phyloP scores from a whole-genome alignment of 768 basidiomycete species.

The Mycena polygramma region DNA sequence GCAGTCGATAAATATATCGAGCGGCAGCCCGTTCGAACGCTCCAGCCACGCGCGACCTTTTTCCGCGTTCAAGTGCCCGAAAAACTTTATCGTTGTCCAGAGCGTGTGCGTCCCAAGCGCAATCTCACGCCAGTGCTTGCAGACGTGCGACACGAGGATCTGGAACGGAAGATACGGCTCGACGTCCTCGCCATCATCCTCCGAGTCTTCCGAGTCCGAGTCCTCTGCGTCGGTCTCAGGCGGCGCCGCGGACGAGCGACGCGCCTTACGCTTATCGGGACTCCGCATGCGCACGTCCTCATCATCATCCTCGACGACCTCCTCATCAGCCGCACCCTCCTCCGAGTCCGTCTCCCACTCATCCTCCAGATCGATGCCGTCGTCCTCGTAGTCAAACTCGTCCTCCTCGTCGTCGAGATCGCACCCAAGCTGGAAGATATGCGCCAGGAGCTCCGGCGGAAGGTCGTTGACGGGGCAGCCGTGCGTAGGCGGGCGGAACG shows the following conservation, averaged over 20 bases:
- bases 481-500: slow-evolving; percentile 59
- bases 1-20: slow-evolving; percentile 66
- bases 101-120: slow-evolving; percentile 67
- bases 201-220: slow-evolving; percentile 39
- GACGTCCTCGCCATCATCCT: slow-evolving; percentile 36
- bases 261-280: slow-evolving; percentile 23
- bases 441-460: slow-evolving; percentile 68
- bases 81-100: slow-evolving; percentile 66
- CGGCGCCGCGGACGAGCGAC: slow-evolving; percentile 16
- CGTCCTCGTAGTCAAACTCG: slow-evolving; percentile 52
- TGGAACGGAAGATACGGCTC: slow-evolving; percentile 31
- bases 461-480: slow-evolving; percentile 66
- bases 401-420: slow-evolving; percentile 52
- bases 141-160: slow-evolving; percentile 72
- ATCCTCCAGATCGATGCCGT: slow-evolving; percentile 48
- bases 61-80: slow-evolving; percentile 56
- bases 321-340: slow-evolving; percentile 46
- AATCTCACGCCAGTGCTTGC: slow-evolving; percentile 68
- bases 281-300: slow-evolving; percentile 34
- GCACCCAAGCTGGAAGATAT: slow-evolving; percentile 66
- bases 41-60: slow-evolving; percentile 60
- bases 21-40: slow-evolving; percentile 66
- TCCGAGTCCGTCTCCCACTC: slow-evolving; percentile 50
- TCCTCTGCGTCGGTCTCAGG: slow-evolving; percentile 27
- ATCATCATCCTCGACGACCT: slow-evolving; percentile 37